A percentile compares a stretch with the other conserved stretches of the same genome.
Evolutionary conservation across 495 filamentous ascomycete species (phyloP).

Genomic region (Aspergillus asperescens): DNA sequence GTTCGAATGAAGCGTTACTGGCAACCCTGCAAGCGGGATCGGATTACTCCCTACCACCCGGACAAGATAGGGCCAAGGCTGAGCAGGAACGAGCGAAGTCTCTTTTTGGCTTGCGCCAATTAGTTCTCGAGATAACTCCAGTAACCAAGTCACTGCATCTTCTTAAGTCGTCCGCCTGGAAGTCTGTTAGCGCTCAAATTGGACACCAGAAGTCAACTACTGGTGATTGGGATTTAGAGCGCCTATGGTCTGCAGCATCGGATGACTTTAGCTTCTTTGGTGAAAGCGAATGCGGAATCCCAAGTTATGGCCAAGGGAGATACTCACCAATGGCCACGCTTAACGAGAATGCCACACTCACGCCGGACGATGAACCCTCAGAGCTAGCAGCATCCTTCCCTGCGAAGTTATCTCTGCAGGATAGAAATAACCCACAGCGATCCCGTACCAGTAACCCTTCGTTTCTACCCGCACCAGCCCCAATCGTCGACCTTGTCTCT

Average conservation of each 20-base stretch:
- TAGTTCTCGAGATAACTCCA: constrained; percentile 55
- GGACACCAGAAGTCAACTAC: constrained; percentile 50
- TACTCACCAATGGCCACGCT: constrained; percentile 43
- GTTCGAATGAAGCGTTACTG: constrained; percentile 53
- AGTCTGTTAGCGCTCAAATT: constrained; percentile 33
- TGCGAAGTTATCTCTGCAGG: background rate
- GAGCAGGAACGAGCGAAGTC: constrained; percentile 42
- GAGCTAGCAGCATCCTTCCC: constrained; percentile 2
- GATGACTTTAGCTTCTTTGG: constrained; percentile 63
- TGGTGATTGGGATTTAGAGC: constrained; percentile 56
- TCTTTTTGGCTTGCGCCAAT: constrained; percentile 50
- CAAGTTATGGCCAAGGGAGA: constrained; percentile 36
- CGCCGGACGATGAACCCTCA: constrained; percentile 29
- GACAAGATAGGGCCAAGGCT: constrained; percentile 34
- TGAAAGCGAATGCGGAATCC: constrained; percentile 55
- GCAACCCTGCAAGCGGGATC: constrained; percentile 50
- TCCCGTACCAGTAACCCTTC: background rate
- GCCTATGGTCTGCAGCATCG: constrained; percentile 54
- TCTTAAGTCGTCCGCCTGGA: constrained; percentile 29
- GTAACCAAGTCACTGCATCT: constrained; percentile 14
- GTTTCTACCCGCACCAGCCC: constrained; percentile 7
- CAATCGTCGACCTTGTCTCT: constrained; percentile 42
- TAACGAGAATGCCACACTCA: constrained; percentile 39
- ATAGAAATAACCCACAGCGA: background rate
- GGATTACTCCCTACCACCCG: constrained; percentile 48